Evolutionary conservation across 208 protist species (phyloP), one percentile per base, ranked within the genome.

Genomic region (Herpetomonas samuelpessoai): DNA sequence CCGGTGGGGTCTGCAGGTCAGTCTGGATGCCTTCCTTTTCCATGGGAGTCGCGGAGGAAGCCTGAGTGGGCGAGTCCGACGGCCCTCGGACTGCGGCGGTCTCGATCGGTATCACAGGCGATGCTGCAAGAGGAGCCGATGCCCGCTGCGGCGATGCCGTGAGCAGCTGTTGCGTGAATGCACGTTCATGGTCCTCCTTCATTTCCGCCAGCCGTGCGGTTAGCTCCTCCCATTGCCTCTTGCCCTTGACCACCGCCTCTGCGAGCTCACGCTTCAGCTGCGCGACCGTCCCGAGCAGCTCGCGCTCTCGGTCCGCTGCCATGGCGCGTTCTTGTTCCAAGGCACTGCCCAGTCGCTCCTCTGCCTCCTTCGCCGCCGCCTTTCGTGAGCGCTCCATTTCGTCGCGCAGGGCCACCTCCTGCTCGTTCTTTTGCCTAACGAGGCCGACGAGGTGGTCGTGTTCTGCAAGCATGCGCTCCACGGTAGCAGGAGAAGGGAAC

Each of bases 391-490:
- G 51, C 26, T 58, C 73, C 50, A 81, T 63, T 24, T 88, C 78
- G 16, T 60, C 52, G 25, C 67, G 68, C 44, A 78, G 49, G 7
- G 55, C 55, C 45, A 59, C 67, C 47, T 85, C 66, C 41, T 61
- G 56, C 27, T 59, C 57, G 44, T 72, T 73, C 26, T 79, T 64
- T 31, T 89, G 62, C 35, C 63, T 79, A 57, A 93, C 70, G 2
- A 86, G 35, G 54, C 55, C 62, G 9, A 83, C 52, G 14, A 93
- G 71, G 35, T 63, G 58, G 47, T 88, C 72, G 14, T 79, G 83
- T 57, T 90, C 80, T 26, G 66, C 61, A 2, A 80, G 41, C 24
- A 79, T 30, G n/a, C 65, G 56, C 14, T 62, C 56, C 31, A 82
- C 54, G 30, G 74, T 68, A 18, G 65, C 63, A 22, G 74, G 68